Conservation (phyloP, 192 early-diverging fungal genomes). For the Jimgerdemannia flammicorona region DNA sequence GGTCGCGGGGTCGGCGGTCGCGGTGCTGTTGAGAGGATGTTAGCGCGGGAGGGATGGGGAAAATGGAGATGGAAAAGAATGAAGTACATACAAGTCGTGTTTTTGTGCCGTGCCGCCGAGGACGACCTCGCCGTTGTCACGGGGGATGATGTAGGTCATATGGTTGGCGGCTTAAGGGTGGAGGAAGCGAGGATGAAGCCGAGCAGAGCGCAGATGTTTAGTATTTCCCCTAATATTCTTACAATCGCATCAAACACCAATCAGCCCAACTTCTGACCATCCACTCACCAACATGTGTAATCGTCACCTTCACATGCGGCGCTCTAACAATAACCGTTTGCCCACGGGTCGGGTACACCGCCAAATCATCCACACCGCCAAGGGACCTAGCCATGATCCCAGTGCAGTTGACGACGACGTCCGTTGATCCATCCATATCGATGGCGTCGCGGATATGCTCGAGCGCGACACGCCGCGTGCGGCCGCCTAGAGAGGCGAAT, state of each 20-base stretch:
- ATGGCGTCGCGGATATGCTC: slow-evolving; percentile 41
- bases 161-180: slow-evolving; percentile 19
- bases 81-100: slow-evolving; percentile 36
- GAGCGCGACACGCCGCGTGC: slow-evolving; percentile 25
- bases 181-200: no score
- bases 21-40: slow-evolving; percentile 21
- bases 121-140: slow-evolving; percentile 70
- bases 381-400: slow-evolving; percentile 60
- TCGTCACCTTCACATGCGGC: slow-evolving; percentile 60
- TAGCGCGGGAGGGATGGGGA: slow-evolving; percentile 1
- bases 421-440: slow-evolving; percentile 29
- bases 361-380: slow-evolving; percentile 66
- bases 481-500: slow-evolving; percentile 56
- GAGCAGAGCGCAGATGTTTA: no score
- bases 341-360: slow-evolving; percentile 66
- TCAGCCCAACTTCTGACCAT: not conserved
- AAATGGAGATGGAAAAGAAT: not conserved
- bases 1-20: slow-evolving; percentile 13
- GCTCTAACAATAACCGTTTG: slow-evolving; percentile 76
- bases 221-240: no score
- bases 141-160: slow-evolving; percentile 82
- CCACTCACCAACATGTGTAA: slow-evolving; percentile 17
- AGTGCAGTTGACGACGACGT: slow-evolving; percentile 80
- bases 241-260: no score
- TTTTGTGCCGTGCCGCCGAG: slow-evolving; percentile 68